Evolutionary conservation across 768 basidiomycete genomes (phyloP).

Genomic region (Russula lepida): DNA sequence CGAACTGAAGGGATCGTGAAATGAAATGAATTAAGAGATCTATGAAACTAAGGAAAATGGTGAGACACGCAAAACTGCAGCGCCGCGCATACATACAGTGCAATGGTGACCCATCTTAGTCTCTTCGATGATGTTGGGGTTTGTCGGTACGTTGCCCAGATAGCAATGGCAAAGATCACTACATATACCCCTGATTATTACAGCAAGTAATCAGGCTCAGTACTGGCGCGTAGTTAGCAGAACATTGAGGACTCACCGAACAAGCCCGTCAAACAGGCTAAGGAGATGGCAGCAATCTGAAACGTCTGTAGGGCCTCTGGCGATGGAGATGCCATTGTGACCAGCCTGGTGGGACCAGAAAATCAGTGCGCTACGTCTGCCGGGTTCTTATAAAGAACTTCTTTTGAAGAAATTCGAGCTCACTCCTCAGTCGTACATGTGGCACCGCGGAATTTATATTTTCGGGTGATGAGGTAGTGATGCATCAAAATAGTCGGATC

Average conservation of each 20-base stretch:
- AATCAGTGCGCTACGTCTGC: background rate
- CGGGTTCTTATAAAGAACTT: background rate
- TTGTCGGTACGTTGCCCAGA: slow-evolving; percentile 22
- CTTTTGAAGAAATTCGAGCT: background rate
- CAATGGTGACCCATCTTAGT: slow-evolving; percentile 19
- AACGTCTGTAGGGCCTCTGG: slow-evolving; percentile 9
- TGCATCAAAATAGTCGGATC: no score
- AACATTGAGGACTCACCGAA: slow-evolving; percentile 13
- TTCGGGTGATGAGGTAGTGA: background rate
- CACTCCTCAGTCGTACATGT: background rate
- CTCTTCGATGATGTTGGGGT: slow-evolving; percentile 3
- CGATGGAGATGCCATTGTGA: background rate
- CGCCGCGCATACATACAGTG: slow-evolving; percentile 16
- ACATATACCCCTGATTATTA: slow-evolving; percentile 21
- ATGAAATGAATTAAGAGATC: slow-evolving; percentile 22
- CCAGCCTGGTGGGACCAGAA: background rate
- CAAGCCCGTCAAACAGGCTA: slow-evolving; percentile 17
- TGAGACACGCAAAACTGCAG: slow-evolving; percentile 22
- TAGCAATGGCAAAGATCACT: slow-evolving; percentile 20
- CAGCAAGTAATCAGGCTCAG: background rate
- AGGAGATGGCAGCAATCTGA: slow-evolving; percentile 16
- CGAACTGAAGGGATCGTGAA: slow-evolving; percentile 20
- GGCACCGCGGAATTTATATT: background rate
- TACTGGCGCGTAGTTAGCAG: background rate
- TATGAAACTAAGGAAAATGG: slow-evolving; percentile 18